Conservation (phyloP, 805 yeast genomes). For the Candida koratica region DNA sequence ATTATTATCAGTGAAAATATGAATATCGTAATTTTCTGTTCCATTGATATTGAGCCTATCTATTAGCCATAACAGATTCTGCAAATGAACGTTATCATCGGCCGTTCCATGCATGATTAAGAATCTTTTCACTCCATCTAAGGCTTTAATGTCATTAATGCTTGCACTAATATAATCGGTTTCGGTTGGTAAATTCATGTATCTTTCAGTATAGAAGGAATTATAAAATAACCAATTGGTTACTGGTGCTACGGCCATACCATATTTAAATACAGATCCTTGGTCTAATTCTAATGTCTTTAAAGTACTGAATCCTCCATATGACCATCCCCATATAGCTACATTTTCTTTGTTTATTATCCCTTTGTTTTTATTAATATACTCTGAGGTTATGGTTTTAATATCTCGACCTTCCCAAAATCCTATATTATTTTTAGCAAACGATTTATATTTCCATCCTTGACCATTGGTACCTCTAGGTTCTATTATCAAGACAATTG, state of each 20-base stretch:
- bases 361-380: conserved; percentile 39
- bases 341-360: conserved; percentile 54
- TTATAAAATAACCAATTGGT: conserved; percentile 75
- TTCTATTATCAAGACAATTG: conserved; percentile 63
- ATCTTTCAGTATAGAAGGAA: conserved; percentile 76
- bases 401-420: conserved; percentile 76
- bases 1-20: conserved; percentile 78
- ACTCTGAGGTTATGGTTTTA: conserved; percentile 45
- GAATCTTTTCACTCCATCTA: conserved; percentile 51
- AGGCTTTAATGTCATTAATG: conserved; percentile 39
- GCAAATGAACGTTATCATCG: conserved; percentile 80
- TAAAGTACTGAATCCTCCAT: conserved; percentile 75
- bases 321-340: conserved; percentile 87
- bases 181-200: conserved; percentile 54
- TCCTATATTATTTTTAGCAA: conserved; percentile 57
- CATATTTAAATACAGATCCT: conserved; percentile 56
- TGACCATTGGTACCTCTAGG: conserved; percentile 83
- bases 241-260: conserved; percentile 83
- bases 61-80: conserved; percentile 58
- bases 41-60: conserved; percentile 65
- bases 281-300: conserved; percentile 74
- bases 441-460: conserved; percentile 63
- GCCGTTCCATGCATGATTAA: conserved; percentile 78
- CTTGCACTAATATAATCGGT: conserved; percentile 48
- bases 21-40: conserved; percentile 80